Percentiles rank a stretch among this genome's conserved stretches.
Evolutionary conservation across 2,329 filamentous ascomycete species (phyloP).

Genomic region (Dendryphion nanum): DNA sequence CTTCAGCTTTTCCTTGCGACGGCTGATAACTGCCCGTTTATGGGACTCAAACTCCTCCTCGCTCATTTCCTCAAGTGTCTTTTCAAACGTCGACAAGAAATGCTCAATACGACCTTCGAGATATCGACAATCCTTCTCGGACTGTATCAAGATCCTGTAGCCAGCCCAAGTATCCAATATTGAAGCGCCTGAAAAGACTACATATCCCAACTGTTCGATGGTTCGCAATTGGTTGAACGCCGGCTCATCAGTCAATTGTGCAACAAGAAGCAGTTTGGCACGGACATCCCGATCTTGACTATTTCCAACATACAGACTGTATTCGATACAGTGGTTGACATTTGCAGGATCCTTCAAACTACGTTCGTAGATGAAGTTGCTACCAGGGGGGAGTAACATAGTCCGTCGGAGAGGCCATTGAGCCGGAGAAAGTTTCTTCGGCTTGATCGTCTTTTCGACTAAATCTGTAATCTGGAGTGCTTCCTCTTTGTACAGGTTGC

Average conservation of each 20-base stretch:
- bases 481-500: slow-evolving; percentile 93
- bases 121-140: slow-evolving; percentile 79
- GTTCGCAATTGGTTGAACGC: slow-evolving; percentile 93
- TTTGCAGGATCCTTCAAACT: slow-evolving; percentile 82
- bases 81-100: slow-evolving; percentile 70
- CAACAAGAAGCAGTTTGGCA: slow-evolving; percentile 76
- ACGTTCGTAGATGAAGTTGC: slow-evolving; percentile 81
- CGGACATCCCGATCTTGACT: slow-evolving; percentile 63
- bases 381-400: slow-evolving; percentile 72
- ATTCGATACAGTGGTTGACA: slow-evolving; percentile 60
- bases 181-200: slow-evolving; percentile 80
- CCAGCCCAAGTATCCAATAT: slow-evolving; percentile 73
- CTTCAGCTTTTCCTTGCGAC: slow-evolving; percentile 86
- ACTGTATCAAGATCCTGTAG: slow-evolving; percentile 90
- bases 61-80: slow-evolving; percentile 70
- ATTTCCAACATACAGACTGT: slow-evolving; percentile 45
- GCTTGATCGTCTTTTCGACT: slow-evolving; percentile 74
- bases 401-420: slow-evolving; percentile 81
- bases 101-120: slow-evolving; percentile 84
- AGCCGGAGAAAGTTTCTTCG: slow-evolving; percentile 67
- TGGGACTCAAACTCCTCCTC: slow-evolving; percentile 85
- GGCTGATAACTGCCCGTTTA: slow-evolving; percentile 84
- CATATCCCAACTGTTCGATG: slow-evolving; percentile 95
- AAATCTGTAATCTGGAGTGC: slow-evolving; percentile 81
- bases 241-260: slow-evolving; percentile 89